Conservation (phyloP, 441 rosid genomes). For the Isatis lusitanica region DNA sequence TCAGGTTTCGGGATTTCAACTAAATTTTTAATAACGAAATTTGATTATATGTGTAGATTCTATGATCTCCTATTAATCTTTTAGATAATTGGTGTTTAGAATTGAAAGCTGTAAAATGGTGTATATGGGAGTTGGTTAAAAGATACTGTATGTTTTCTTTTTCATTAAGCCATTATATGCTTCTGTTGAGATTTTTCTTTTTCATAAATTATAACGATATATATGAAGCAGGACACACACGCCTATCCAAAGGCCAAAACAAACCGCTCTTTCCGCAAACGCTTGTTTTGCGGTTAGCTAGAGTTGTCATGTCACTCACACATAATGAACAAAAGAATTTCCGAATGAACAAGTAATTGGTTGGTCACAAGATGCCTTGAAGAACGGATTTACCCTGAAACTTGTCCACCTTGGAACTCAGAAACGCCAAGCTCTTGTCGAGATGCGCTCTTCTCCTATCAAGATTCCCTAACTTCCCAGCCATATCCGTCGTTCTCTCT, state of each 20-base stretch:
- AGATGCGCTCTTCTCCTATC: conserved; percentile 23
- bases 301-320: not conserved
- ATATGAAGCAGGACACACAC: not conserved
- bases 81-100: not conserved
- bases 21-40: not conserved
- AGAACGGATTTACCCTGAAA: conserved; percentile 25
- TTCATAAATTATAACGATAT: not conserved
- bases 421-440: conserved; percentile 28
- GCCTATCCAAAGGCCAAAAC: not conserved
- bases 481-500: conserved; percentile 27
- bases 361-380: conserved; percentile 18
- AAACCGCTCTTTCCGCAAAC: not conserved
- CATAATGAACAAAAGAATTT: not conserved
- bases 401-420: conserved; percentile 28
- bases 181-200: not conserved
- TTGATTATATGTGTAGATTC: not conserved
- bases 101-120: not conserved
- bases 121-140: not conserved
- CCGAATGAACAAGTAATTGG: not conserved
- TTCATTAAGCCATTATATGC: not conserved
- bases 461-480: conserved; percentile 17
- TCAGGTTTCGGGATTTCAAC: not conserved
- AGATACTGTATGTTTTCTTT: no score
- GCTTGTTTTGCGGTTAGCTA: not conserved
- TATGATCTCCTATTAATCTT: not conserved